phyloP scores from a whole-genome alignment of 2,329 filamentous ascomycete genomes.

The Mariannaea elegans region DNA sequence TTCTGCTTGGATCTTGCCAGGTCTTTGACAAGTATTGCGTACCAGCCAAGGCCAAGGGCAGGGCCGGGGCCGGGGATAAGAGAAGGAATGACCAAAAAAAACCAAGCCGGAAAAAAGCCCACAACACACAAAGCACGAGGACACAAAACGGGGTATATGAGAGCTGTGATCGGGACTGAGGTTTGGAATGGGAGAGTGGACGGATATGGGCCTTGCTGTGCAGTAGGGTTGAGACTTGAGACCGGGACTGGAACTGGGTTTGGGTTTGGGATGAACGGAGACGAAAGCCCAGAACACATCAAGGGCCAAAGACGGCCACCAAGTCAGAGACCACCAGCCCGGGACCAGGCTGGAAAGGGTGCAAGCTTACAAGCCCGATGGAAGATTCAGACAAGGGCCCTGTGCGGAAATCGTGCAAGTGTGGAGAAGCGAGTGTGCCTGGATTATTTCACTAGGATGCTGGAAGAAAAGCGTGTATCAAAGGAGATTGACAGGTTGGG shows the following conservation, averaged over 20 bases:
- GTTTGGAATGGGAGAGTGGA: neutral
- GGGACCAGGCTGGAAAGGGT: conserved; percentile 27
- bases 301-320: conserved; percentile 26
- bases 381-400: conserved; percentile 32
- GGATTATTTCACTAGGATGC: conserved; percentile 53
- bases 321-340: conserved; percentile 22
- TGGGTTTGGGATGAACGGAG: neutral
- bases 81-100: conserved; percentile 10
- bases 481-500: conserved; percentile 47
- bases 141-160: neutral
- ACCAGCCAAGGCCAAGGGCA: conserved; percentile 14
- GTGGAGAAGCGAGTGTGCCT: conserved; percentile 55
- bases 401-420: conserved; percentile 36
- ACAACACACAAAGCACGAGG: conserved; percentile 14
- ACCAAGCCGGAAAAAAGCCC: conserved; percentile 12
- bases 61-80: conserved; percentile 6
- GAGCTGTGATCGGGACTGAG: neutral
- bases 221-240: neutral
- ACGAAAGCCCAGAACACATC: conserved; percentile 18
- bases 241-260: conserved; percentile 2
- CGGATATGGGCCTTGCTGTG: neutral
- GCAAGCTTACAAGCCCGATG: conserved; percentile 20
- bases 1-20: conserved; percentile 26
- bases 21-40: conserved; percentile 26
- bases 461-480: conserved; percentile 51